Evolutionary conservation across 2,329 filamentous ascomycete genomes (phyloP).

Genomic region (Talaromyces sp.): DNA sequence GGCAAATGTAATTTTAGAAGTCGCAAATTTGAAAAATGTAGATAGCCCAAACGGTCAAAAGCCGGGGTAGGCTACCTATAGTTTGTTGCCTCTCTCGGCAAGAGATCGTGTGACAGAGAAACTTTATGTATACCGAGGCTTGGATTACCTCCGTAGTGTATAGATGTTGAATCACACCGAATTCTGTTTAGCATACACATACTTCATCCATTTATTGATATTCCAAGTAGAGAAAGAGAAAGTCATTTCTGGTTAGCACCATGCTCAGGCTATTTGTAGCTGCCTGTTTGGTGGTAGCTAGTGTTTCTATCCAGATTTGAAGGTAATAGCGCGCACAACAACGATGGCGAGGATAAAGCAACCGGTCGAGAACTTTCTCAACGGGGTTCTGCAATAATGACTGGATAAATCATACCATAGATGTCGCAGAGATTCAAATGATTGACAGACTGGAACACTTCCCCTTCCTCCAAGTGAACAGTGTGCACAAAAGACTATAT

Average conservation of each 20-base stretch:
- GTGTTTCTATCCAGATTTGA: background rate
- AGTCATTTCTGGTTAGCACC: background rate
- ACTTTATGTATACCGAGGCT: background rate
- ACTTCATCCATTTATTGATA: background rate
- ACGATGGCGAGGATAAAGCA: background rate
- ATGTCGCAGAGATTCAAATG: background rate
- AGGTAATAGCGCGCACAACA: background rate
- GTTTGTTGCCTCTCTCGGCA: background rate
- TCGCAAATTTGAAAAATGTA: background rate
- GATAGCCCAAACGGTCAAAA: background rate
- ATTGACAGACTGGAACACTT: background rate
- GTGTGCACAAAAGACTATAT: background rate
- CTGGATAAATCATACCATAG: background rate
- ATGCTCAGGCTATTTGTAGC: background rate
- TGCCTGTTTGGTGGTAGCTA: too few relatives aligned
- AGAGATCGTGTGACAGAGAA: background rate
- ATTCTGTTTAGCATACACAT: background rate
- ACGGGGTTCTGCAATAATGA: background rate
- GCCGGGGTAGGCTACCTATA: background rate
- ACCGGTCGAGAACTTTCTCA: background rate
- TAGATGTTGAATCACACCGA: too few relatives aligned
- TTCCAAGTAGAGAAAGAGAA: background rate
- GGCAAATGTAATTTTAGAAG: background rate
- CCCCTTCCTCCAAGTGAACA: background rate
- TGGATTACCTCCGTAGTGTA: background rate